Evolutionary conservation across 1,284 basidiomycete genomes (phyloP).

Genomic region (Tetrapyrgos nigripes): DNA sequence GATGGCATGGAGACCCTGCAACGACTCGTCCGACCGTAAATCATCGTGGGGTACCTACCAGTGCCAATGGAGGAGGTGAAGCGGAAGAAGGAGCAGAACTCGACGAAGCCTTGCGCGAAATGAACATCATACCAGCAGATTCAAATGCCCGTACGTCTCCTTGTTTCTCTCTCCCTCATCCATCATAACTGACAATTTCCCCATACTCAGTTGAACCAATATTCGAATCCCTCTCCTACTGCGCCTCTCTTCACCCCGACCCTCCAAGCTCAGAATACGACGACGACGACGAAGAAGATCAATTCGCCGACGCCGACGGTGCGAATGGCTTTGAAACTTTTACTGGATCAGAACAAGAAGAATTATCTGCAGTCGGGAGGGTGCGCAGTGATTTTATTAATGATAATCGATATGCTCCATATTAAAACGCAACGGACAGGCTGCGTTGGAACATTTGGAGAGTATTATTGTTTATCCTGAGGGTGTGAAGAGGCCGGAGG

Average conservation of each 20-base stretch:
- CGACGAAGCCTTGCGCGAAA: slow-evolving; percentile 64
- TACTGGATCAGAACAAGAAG: slow-evolving; percentile 64
- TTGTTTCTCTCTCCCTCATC: slow-evolving; percentile 1
- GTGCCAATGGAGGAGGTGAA: slow-evolving; percentile 33
- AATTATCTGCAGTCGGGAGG: slow-evolving; percentile 87
- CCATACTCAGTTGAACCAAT: slow-evolving; percentile 90
- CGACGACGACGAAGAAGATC: slow-evolving; percentile 68
- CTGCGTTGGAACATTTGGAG: slow-evolving; percentile 77
- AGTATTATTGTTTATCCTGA: slow-evolving; percentile 69
- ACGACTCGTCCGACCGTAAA: slow-evolving; percentile 51
- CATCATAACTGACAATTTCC: slow-evolving; percentile 11
- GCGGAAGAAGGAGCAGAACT: slow-evolving; percentile 45
- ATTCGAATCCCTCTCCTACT: slow-evolving; percentile 87
- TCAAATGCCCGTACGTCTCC: slow-evolving; percentile 62
- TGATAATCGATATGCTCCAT: slow-evolving; percentile 83
- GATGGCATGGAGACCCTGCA: slow-evolving; percentile 69
- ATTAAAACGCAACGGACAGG: slow-evolving; percentile 73
- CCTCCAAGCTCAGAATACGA: slow-evolving; percentile 58
- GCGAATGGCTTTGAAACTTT: slow-evolving; percentile 58
- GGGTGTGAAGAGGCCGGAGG: neutral
- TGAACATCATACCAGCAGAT: slow-evolving; percentile 73
- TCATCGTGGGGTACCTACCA: slow-evolving; percentile 33
- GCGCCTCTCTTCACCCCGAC: slow-evolving; percentile 92
- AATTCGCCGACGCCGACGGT: slow-evolving; percentile 58
- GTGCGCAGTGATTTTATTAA: slow-evolving; percentile 92